Evolutionary conservation across 768 basidiomycete genomes (phyloP), one percentile per base, ranked within the genome.

Genomic region (Tricholoma bakamatsutake): DNA sequence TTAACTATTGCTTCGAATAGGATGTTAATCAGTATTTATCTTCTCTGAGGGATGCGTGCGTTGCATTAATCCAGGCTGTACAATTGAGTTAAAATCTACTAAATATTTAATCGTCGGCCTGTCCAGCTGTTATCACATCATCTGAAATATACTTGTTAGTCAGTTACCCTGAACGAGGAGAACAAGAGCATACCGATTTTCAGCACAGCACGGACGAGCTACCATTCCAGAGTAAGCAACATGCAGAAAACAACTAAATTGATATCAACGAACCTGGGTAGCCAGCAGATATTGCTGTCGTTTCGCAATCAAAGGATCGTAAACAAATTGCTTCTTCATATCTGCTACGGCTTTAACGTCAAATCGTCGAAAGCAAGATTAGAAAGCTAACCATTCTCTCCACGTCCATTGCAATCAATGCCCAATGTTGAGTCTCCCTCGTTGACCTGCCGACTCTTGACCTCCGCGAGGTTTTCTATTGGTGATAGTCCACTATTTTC

Each of bases 401-500:
- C 90, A 64, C 79, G 79, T 31, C 88, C 88, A 35, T 85, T 77
- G 70, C 97, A 99, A 64, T 99, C 97, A 56, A 99, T 95, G 43
- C 97, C 97, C 50, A 99, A 75, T 57, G 80, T 80, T 1, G 94
- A 81, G 72, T 92, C 89, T 21, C 80, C 80, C 77, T 98, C 95
- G 40, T 76, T 82, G 59, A 96, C 86, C 67, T 99, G 97, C 63
- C 90, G 77, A 67, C 90, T 93, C 78, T 94, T 95, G 52, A 99
- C 89, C 56, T 94, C 88, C 2, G 97, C 86, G n/a, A 99, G 80
- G 5, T 94, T 97, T 72, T 96, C 94, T 58, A 99, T 99, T 10
- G 97, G 97, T 12, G 90, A 87, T 43, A 98, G 72, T 53, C 97
- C 97, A 58, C 93, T 96, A 78, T 99, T 99, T 73, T 99, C 97